These are phyloP conservation scores for Penicillium waksmanii DNA, from an alignment of 495 filamentous ascomycete species.

Conservation along the genomic window DNA sequence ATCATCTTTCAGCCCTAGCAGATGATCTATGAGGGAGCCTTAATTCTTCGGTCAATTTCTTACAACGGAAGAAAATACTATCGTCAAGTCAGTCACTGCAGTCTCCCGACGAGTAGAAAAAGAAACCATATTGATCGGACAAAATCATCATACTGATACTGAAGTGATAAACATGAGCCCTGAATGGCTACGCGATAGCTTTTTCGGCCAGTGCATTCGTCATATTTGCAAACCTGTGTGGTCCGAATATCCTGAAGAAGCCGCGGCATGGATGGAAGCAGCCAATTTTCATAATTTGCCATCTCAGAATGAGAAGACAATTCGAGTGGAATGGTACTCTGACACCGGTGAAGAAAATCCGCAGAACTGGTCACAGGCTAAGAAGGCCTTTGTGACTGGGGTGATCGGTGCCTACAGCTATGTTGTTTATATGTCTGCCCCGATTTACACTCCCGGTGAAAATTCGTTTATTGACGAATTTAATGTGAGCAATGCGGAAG, in stretches of 20 bases:
- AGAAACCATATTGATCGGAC: too few relatives aligned
- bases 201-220: conserved; percentile 5
- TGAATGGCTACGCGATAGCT: conserved; percentile 12
- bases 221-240: neutral
- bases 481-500: conserved; percentile 45
- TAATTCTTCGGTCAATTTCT: neutral
- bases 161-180: neutral
- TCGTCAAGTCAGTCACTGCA: neutral
- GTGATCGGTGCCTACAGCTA: conserved; percentile 27
- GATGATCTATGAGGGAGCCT: too few relatives aligned
- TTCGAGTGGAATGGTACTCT: conserved; percentile 41
- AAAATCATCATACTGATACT: neutral
- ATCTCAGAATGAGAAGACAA: conserved; percentile 8
- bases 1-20: too few relatives aligned
- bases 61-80: neutral
- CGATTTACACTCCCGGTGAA: conserved; percentile 27
- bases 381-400: conserved; percentile 45
- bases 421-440: conserved; percentile 29
- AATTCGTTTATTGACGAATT: conserved; percentile 42
- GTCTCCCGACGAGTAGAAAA: neutral
- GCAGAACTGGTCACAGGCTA: conserved; percentile 41
- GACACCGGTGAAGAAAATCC: conserved; percentile 45
- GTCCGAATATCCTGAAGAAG: conserved; percentile 1
- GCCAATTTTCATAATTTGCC: neutral
- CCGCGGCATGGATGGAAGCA: neutral